Evolutionary conservation across 2,329 filamentous ascomycete genomes (phyloP), one percentile per base, ranked within the genome.

Genomic region (Curvularia verruculosa): DNA sequence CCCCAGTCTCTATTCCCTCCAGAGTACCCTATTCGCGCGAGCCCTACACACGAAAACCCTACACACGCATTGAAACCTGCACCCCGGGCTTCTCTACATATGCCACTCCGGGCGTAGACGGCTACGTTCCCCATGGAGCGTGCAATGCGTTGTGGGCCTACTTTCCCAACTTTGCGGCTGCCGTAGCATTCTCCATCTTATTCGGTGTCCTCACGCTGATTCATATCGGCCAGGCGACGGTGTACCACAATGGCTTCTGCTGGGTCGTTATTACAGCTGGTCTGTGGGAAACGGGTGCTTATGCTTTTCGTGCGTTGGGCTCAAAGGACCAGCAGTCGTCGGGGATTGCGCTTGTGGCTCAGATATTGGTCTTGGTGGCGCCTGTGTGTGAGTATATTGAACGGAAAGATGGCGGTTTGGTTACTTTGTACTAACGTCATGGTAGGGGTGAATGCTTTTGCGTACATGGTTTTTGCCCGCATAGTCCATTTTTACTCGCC

Each of bases 371-470:
- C 28, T 69, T 83, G 12, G 69, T 81, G 18, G 77, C 78, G 3
- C 78, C 77, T 3, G 67, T 79, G 3, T 66, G 64, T 66, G 28
- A 62, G 63, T 64, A 7, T 50, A 10, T 29, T 10, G 36, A n/a
- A 45, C 43, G 56, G 24, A 53, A 31, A 39, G 46, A 15, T 26
- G 48, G 36, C n/a, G n/a, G n/a, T n/a, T n/a, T n/a, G n/a, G n/a
- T n/a, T n/a, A n/a, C n/a, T n/a, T n/a, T n/a, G n/a, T n/a, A n/a
- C n/a, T n/a, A n/a, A n/a, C n/a, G n/a, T n/a, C n/a, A n/a, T n/a
- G n/a, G n/a, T n/a, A 72, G 63, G 79, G 78, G 77, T 78, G 47
- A 81, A 81, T 47, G 78, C 79, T 7, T 81, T 77, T 60, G 68
- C 75, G 18, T 81, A 81, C 51, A 68, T 70, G 66, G 58, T 73